Evolutionary conservation across 192 early-diverging fungal species (phyloP).

Genomic region (Geranomyces michiganensis): DNA sequence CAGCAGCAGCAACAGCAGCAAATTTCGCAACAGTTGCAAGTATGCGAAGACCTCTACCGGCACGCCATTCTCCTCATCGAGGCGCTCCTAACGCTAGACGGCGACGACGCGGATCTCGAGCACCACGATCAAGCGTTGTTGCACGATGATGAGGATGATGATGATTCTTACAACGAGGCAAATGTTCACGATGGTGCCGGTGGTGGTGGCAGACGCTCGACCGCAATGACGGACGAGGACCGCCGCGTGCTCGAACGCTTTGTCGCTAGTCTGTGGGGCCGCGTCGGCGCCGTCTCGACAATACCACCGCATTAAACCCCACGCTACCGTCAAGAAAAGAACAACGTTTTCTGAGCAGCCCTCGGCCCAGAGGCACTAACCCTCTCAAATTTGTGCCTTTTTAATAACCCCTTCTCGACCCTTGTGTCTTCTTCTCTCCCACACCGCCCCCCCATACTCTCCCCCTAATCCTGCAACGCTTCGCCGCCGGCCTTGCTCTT

Average conservation of each 20-base stretch:
- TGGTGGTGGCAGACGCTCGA: neutral
- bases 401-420: too few relatives aligned
- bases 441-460: too few relatives aligned
- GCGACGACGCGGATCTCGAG: neutral
- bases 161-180: too few relatives aligned
- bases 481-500: too few relatives aligned
- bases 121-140: neutral
- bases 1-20: neutral
- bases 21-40: neutral
- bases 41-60: conserved; percentile 44
- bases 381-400: too few relatives aligned
- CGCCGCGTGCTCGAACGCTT: conserved; percentile 45
- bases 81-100: conserved; percentile 36
- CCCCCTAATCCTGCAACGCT: too few relatives aligned
- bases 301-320: neutral
- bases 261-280: conserved; percentile 37
- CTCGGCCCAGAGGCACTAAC: too few relatives aligned
- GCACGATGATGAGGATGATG: neutral
- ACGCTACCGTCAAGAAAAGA: too few relatives aligned
- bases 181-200: neutral
- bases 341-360: too few relatives aligned
- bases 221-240: conserved; percentile 40
- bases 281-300: conserved; percentile 25
- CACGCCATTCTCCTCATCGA: conserved; percentile 49
- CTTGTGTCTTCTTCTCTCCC: too few relatives aligned